Evolutionary conservation across 495 filamentous ascomycete genomes (phyloP).

Genomic region (Penicillium nucicola): DNA sequence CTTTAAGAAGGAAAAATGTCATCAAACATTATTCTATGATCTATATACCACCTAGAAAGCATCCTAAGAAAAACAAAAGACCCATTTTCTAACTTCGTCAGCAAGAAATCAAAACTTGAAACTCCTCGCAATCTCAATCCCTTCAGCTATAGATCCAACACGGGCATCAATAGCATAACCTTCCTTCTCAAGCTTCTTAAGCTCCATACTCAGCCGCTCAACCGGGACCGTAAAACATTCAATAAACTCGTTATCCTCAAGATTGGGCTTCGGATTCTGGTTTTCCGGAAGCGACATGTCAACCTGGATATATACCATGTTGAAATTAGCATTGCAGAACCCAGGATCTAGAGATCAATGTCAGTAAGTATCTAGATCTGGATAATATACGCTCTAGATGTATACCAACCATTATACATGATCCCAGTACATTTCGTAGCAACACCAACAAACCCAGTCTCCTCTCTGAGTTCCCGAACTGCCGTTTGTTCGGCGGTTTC

Average conservation of each 20-base stretch:
- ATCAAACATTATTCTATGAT: no score
- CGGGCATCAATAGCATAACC: conserved; percentile 85
- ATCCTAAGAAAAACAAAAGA: no score
- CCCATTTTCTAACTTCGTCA: no score
- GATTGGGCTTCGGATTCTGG: conserved; percentile 64
- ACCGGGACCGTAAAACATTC: conserved; percentile 76
- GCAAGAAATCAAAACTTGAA: conserved; percentile 42
- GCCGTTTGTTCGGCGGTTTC: conserved; percentile 70
- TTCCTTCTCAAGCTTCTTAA: conserved; percentile 63
- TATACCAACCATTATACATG: conserved; percentile 75
- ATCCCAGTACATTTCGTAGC: conserved; percentile 62
- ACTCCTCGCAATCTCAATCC: conserved; percentile 73
- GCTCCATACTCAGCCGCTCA: conserved; percentile 61
- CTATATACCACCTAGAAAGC: no score
- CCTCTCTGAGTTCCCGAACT: conserved; percentile 75
- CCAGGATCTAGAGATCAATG: conserved; percentile 51
- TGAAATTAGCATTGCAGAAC: conserved; percentile 86
- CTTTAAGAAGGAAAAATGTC: no score
- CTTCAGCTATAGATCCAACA: conserved; percentile 80
- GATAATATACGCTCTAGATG: no score
- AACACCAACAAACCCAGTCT: conserved; percentile 75
- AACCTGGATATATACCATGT: conserved; percentile 77
- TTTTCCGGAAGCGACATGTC: conserved; percentile 72
- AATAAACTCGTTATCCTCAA: conserved; percentile 90
- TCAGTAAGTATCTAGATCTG: no score